These are phyloP conservation scores for Musa balbisiana DNA, from an alignment of 202 grass and related monocot species.

Conservation along the genomic window DNA sequence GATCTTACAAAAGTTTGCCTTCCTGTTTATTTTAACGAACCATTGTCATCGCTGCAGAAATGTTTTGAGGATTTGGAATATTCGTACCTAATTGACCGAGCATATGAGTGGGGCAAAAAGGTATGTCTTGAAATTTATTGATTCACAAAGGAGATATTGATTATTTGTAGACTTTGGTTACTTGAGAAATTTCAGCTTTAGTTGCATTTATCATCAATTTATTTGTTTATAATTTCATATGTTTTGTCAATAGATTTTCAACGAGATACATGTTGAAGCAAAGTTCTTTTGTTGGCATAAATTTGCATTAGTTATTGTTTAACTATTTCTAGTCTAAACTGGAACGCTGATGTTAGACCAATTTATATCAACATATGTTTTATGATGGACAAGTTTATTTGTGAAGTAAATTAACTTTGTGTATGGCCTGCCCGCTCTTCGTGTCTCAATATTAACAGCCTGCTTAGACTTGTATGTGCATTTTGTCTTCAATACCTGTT, in stretches of 20 bases:
- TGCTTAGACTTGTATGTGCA: too few species aligned
- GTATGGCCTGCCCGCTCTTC: too few species aligned
- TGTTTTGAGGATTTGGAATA: conserved; percentile 99
- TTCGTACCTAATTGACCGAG: conserved; percentile 93
- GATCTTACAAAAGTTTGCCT: conserved; percentile 97
- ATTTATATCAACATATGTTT: too few species aligned
- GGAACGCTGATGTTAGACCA: too few species aligned
- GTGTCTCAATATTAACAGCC: too few species aligned
- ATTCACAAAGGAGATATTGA: not conserved
- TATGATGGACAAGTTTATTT: too few species aligned
- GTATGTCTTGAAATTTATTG: conserved; percentile 28
- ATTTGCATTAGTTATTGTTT: too few species aligned
- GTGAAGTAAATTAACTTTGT: too few species aligned
- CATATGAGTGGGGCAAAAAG: conserved; percentile 92
- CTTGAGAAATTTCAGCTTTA: not conserved
- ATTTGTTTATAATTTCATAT: not conserved
- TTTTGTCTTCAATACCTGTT: too few species aligned
- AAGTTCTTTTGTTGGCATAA: too few species aligned
- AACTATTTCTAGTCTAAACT: too few species aligned
- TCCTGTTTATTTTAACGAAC: conserved; percentile 97
- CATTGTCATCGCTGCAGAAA: conserved; percentile 86
- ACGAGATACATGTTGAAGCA: too few species aligned
- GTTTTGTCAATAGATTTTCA: not conserved
- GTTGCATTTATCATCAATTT: not conserved
- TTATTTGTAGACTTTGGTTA: not conserved